These are phyloP conservation scores for Trichoderma erinaceum DNA, from an alignment of 495 filamentous ascomycete species.

Conservation along the genomic window DNA sequence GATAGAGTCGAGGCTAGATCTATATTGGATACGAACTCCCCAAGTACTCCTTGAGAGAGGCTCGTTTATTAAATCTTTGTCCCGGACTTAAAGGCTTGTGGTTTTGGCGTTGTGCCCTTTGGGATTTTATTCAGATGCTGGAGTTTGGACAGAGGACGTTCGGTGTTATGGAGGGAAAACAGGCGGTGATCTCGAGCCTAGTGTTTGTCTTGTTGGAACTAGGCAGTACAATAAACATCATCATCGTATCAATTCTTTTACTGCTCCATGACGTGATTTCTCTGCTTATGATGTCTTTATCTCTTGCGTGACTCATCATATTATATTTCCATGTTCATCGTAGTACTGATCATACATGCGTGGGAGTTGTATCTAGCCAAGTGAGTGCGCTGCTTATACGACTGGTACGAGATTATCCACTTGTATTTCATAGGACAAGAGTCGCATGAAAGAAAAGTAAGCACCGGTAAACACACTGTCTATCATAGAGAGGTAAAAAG, in stretches of 20 bases:
- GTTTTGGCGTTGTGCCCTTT: conserved; percentile 6
- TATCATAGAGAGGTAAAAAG: too few relatives aligned
- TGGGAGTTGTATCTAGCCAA: too few relatives aligned
- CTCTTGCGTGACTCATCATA: background rate
- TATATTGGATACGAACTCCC: background rate
- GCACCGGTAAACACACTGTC: background rate
- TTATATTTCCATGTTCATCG: background rate
- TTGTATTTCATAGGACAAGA: too few relatives aligned
- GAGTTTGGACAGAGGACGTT: conserved; percentile 10
- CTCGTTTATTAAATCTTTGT: background rate
- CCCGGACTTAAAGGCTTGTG: background rate
- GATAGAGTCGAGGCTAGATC: background rate
- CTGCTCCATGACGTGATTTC: background rate
- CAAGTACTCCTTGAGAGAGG: background rate
- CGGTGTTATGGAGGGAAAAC: background rate
- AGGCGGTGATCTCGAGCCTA: background rate
- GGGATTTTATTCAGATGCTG: conserved; percentile 5
- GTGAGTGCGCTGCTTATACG: too few relatives aligned
- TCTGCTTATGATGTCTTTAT: background rate
- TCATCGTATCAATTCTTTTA: background rate
- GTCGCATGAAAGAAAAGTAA: too few relatives aligned
- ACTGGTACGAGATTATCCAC: too few relatives aligned
- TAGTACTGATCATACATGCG: too few relatives aligned
- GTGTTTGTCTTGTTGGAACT: background rate
- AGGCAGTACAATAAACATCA: background rate